These are phyloP conservation scores for Erigeron philadelphicus DNA, from an alignment of 140 eudicot genomes.

Conservation along the genomic window DNA sequence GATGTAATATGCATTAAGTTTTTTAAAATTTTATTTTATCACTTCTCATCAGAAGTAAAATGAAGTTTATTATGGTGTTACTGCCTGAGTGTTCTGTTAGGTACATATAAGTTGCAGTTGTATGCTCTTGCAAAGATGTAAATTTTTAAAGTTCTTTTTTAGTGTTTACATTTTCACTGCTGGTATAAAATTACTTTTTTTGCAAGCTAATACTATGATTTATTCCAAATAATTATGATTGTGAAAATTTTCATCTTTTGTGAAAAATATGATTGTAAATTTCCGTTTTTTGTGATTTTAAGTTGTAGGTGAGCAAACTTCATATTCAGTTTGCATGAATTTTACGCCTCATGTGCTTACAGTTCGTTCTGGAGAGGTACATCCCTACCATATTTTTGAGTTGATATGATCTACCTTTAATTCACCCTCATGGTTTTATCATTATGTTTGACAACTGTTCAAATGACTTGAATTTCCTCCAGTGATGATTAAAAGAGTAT, in stretches of 20 bases:
- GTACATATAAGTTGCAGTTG: background rate
- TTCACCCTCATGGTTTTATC: background rate
- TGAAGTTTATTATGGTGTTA: background rate
- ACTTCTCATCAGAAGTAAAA: background rate
- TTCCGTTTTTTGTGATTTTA: slow-evolving; percentile 13
- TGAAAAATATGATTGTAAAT: background rate
- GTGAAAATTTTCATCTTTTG: background rate
- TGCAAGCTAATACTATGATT: too few relatives aligned
- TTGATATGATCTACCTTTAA: background rate
- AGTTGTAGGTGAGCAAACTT: slow-evolving; percentile 41
- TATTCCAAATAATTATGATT: background rate
- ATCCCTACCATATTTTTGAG: background rate
- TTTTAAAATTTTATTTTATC: background rate
- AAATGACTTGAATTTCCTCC: background rate
- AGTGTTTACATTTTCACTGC: too few relatives aligned
- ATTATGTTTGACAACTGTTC: slow-evolving; percentile 2
- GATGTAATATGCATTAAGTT: background rate
- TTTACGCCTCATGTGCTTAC: slow-evolving; percentile 81
- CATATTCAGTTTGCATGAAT: slow-evolving; percentile 46
- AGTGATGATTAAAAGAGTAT: background rate
- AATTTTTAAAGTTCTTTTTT: too few relatives aligned
- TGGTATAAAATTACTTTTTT: too few relatives aligned
- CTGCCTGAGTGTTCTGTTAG: background rate
- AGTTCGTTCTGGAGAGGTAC: slow-evolving; percentile 90
- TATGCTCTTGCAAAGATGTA: too few relatives aligned